Conservation (phyloP, 176 grass and related monocot genomes). For the Aegilops tauschii region DNA sequence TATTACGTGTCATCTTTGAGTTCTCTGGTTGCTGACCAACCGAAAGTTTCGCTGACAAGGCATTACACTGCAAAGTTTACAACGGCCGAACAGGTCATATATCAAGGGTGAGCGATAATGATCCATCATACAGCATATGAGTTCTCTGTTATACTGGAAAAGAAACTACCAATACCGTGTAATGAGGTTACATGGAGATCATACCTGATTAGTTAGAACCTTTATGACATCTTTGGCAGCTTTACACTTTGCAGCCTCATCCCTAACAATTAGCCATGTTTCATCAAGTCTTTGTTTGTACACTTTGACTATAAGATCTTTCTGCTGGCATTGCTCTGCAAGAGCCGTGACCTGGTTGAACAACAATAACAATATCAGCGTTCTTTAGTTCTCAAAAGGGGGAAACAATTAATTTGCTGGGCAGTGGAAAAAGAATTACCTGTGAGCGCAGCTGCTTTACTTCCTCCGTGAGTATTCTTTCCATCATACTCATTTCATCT, state of each 20-base stretch:
- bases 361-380: background rate
- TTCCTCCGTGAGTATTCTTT: slow-evolving; percentile 66
- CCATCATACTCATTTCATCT: slow-evolving; percentile 42
- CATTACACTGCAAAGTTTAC: slow-evolving; percentile 54
- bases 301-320: slow-evolving; percentile 53
- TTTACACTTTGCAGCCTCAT: slow-evolving; percentile 85
- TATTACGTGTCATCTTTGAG: slow-evolving; percentile 23
- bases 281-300: slow-evolving; percentile 85
- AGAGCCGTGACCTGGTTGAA: slow-evolving; percentile 56
- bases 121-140: background rate
- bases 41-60: slow-evolving; percentile 53
- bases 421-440: slow-evolving; percentile 32
- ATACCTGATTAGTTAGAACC: slow-evolving; percentile 75
- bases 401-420: background rate
- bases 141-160: background rate
- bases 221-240: slow-evolving; percentile 84
- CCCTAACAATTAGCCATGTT: slow-evolving; percentile 72
- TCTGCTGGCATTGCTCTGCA: slow-evolving; percentile 61
- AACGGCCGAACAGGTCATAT: background rate
- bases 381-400: slow-evolving; percentile 13
- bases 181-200: background rate
- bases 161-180: background rate
- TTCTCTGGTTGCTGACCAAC: slow-evolving; percentile 3
- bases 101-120: background rate
- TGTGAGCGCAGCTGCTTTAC: slow-evolving; percentile 63